A percentile compares a stretch with the other conserved stretches of the same genome.
These are phyloP conservation scores for Verticillium isaacii DNA, from an alignment of 2,329 filamentous ascomycete species.

Conservation along the genomic window DNA sequence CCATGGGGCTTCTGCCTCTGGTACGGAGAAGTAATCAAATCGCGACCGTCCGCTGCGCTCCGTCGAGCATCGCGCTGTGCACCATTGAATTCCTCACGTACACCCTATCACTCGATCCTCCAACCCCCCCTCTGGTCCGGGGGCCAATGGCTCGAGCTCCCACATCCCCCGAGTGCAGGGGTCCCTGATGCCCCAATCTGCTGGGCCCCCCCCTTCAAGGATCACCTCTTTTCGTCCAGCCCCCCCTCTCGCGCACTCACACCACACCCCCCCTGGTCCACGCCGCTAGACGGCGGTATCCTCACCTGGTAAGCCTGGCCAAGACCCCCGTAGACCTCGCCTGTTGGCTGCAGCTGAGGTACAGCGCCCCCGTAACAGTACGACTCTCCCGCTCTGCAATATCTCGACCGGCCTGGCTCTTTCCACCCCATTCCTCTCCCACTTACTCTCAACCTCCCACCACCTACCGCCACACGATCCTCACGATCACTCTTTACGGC, in stretches of 20 bases:
- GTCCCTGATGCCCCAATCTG: constrained; percentile 1
- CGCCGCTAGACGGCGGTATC: constrained; percentile 8
- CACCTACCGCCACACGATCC: background rate
- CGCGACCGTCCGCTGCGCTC: background rate
- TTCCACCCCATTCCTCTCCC: background rate
- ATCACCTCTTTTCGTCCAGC: background rate
- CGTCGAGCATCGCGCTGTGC: background rate
- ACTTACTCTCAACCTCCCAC: background rate
- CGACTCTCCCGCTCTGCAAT: constrained; percentile 1
- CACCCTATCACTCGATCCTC: background rate
- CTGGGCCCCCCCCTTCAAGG: background rate
- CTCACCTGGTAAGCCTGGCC: constrained; percentile 5
- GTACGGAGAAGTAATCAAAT: background rate
- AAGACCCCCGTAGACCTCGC: constrained; percentile 1
- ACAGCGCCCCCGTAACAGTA: constrained; percentile 9
- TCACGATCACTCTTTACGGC: background rate
- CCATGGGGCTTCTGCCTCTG: background rate
- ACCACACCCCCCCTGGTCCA: constrained; percentile 2
- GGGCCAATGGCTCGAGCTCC: background rate
- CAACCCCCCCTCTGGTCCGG: background rate
- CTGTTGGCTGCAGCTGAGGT: constrained; percentile 9
- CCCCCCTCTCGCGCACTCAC: constrained; percentile 2
- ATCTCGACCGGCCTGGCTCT: background rate
- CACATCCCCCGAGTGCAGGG: background rate
- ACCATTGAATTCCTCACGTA: background rate